These are phyloP conservation scores for Hibiscus trionum DNA, from an alignment of 345 rosid genomes.

Conservation along the genomic window DNA sequence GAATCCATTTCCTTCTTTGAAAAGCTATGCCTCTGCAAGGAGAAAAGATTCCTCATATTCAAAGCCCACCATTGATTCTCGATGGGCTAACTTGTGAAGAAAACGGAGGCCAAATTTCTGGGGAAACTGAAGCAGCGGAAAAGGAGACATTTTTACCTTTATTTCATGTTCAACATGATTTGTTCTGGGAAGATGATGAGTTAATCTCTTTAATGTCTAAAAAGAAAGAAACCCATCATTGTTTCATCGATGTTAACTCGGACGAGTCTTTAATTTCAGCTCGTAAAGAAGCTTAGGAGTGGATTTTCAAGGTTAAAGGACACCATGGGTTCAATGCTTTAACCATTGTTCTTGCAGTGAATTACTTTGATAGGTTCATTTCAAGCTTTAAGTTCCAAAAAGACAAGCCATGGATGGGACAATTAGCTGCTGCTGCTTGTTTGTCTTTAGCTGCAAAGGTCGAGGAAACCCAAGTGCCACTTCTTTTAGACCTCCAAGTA, in stretches of 20 bases:
- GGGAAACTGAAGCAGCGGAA: conserved; percentile 9
- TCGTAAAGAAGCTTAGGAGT: conserved; percentile 62
- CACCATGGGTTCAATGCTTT: conserved; percentile 56
- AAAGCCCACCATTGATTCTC: conserved; percentile 28
- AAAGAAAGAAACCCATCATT: conserved; percentile 43
- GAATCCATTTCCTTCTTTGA: conserved; percentile 35
- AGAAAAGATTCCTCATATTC: conserved; percentile 30
- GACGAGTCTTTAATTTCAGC: conserved; percentile 37
- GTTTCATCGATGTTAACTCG: conserved; percentile 17
- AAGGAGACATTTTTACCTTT: conserved; percentile 42
- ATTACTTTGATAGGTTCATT: conserved; percentile 81
- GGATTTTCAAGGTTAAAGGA: conserved; percentile 60
- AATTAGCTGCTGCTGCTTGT: conserved; percentile 77
- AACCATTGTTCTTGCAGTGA: conserved; percentile 70
- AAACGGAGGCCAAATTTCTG: conserved; percentile 19
- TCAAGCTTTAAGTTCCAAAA: conserved; percentile 41
- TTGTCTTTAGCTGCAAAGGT: conserved; percentile 87
- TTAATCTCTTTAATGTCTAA: conserved; percentile 42
- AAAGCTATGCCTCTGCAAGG: conserved; percentile 56
- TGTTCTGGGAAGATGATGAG: conserved; percentile 63
- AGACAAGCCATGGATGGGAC: conserved; percentile 90
- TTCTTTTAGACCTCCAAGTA: conserved; percentile 81
- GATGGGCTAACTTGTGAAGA: conserved; percentile 59
- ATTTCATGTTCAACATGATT: conserved; percentile 37
- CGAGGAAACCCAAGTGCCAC: conserved; percentile 78